These are phyloP conservation scores for Harrya chromipes DNA, from an alignment of 768 basidiomycete genomes.

Conservation along the genomic window DNA sequence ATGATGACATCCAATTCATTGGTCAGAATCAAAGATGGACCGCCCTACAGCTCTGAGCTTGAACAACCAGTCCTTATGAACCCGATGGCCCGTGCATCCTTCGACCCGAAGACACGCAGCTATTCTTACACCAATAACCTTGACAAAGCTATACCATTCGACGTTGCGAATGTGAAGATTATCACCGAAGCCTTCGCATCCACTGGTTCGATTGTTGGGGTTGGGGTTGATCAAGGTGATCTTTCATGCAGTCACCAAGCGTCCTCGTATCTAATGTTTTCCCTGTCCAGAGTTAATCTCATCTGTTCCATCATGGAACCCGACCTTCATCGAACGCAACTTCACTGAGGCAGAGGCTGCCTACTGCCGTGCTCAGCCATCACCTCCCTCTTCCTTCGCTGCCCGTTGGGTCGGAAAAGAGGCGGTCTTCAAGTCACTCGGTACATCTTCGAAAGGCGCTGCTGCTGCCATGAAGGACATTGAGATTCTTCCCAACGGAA, in stretches of 20 bases:
- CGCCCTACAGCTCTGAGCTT: constrained; percentile 83
- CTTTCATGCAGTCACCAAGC: background rate
- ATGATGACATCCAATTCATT: constrained; percentile 94
- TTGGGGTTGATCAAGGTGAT: constrained; percentile 90
- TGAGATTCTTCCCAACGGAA: constrained; percentile 79
- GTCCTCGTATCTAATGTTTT: constrained; percentile 2
- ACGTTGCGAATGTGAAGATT: constrained; percentile 66
- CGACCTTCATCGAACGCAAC: constrained; percentile 85
- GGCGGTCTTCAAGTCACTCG: constrained; percentile 94
- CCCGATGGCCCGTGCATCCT: constrained; percentile 82
- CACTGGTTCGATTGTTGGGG: constrained; percentile 56
- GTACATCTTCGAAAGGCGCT: constrained; percentile 87
- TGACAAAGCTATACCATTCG: constrained; percentile 47
- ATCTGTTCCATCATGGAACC: constrained; percentile 84
- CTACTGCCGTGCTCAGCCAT: constrained; percentile 87
- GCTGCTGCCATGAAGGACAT: constrained; percentile 96
- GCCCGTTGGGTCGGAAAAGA: constrained; percentile 98
- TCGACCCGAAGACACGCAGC: constrained; percentile 81
- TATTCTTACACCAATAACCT: constrained; percentile 75
- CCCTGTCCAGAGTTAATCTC: constrained; percentile 79
- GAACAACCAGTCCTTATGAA: constrained; percentile 88
- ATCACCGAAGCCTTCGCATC: constrained; percentile 43
- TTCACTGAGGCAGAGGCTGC: constrained; percentile 86
- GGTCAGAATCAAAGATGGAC: constrained; percentile 91
- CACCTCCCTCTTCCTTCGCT: constrained; percentile 86